These are phyloP conservation scores for Fonsecaea erecta DNA, from an alignment of 2,329 filamentous ascomycete genomes.

Conservation along the genomic window DNA sequence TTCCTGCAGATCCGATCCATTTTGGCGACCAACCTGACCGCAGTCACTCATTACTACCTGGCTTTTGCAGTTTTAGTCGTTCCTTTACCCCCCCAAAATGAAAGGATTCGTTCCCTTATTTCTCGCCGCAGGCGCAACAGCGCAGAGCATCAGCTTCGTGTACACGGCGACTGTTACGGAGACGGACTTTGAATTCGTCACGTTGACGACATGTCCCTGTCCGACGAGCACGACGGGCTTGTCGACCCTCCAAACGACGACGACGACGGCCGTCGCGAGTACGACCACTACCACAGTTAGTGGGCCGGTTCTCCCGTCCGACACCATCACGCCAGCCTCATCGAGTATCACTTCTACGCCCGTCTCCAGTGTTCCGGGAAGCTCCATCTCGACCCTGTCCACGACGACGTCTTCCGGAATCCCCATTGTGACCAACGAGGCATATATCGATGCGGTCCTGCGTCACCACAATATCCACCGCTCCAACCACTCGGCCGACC, in stretches of 20 bases:
- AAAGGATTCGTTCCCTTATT: slow-evolving; percentile 10
- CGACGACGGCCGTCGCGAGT: neutral
- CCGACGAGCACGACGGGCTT: slow-evolving; percentile 6
- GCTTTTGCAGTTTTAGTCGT: neutral
- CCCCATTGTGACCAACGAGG: slow-evolving; percentile 27
- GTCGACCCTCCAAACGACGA: slow-evolving; percentile 1
- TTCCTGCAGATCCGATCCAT: neutral
- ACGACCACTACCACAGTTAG: neutral
- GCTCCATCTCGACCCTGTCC: neutral
- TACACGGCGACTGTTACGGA: slow-evolving; percentile 27
- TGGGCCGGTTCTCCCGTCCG: slow-evolving; percentile 1
- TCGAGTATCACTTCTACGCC: slow-evolving; percentile 4
- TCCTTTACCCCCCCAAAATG: slow-evolving; percentile 15
- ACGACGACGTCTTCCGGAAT: slow-evolving; percentile 9
- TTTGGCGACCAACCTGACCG: slow-evolving; percentile 16
- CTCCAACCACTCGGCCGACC: slow-evolving; percentile 72
- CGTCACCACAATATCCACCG: slow-evolving; percentile 86
- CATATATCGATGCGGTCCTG: slow-evolving; percentile 46
- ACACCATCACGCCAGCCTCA: slow-evolving; percentile 2
- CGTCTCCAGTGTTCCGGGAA: neutral
- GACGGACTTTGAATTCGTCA: slow-evolving; percentile 20
- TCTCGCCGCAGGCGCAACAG: slow-evolving; percentile 18
- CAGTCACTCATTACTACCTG: slow-evolving; percentile 29
- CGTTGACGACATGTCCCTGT: slow-evolving; percentile 29
- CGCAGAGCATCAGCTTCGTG: slow-evolving; percentile 24